A percentile compares a stretch with the other conserved stretches of the same genome.
Conservation (phyloP, 371 early-diverging fungal genomes). For the Rhizopus stolonifer region DNA sequence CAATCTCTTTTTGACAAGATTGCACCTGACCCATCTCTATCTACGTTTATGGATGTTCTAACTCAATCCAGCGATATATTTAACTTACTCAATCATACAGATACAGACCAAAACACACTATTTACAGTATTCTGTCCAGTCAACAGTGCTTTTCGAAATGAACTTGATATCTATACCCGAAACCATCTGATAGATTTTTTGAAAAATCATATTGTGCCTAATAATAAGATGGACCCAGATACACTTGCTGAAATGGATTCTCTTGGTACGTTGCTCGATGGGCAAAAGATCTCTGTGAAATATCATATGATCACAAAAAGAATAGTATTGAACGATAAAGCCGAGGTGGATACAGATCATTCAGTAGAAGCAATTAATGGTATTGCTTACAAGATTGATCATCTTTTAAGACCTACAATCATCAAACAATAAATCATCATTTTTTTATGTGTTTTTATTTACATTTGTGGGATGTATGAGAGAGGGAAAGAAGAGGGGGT, state of each 20-base stretch:
- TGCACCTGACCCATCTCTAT: constrained; percentile 40
- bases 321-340: constrained; percentile 33
- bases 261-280: constrained; percentile 20
- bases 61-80: constrained; percentile 37
- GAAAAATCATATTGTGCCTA: constrained; percentile 38
- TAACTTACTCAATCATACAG: constrained; percentile 31
- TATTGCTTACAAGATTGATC: constrained; percentile 46
- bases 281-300: constrained; percentile 27
- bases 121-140: constrained; percentile 46
- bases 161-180: constrained; percentile 15
- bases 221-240: constrained; percentile 13
- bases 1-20: constrained; percentile 50
- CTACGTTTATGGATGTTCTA: constrained; percentile 48
- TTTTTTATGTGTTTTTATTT: too few relatives aligned
- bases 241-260: constrained; percentile 14
- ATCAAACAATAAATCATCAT: neutral
- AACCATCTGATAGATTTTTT: constrained; percentile 32
- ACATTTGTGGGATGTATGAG: too few relatives aligned
- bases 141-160: constrained; percentile 38
- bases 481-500: too few relatives aligned
- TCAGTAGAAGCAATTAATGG: constrained; percentile 42
- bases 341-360: too few relatives aligned
- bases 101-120: neutral
- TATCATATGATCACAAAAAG: constrained; percentile 23
- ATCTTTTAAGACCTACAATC: constrained; percentile 28